Evolutionary conservation across 768 basidiomycete genomes (phyloP), one percentile per base, ranked within the genome.

Genomic region (Dictyophora rubrovolvata): DNA sequence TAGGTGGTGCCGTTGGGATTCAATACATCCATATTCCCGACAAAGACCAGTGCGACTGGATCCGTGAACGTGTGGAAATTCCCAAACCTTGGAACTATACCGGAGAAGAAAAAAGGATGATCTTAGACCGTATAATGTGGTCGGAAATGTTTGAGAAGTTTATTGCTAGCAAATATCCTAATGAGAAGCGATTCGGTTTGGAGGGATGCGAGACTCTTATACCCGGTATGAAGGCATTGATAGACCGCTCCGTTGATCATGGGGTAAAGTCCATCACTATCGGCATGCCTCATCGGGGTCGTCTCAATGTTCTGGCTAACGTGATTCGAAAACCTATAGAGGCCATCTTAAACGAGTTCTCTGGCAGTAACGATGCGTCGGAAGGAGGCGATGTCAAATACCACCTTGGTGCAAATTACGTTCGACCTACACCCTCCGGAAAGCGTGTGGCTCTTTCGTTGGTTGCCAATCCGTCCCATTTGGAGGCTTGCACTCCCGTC

Each of bases 101-200:
- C 54, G 82, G 94, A 55, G 96, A 99, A 66, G 96, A 99, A 77
- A 99, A 98, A 74, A 86, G 93, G 51, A 94, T 98, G 90, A 94
- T 99, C 63, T 83, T 99, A 58, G 96, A 99, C 75, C 90, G 96
- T 61, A 86, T 97, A 66, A 97, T 98, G 70, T 99, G 96, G 96
- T 98, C 95, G n/a, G 96, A 98, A 67, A 88, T 90, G 4, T 98
- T 98, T 68, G 96, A 99, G 72, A 93, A 93, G 68, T 99, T 97
- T 80, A 93, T 99, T 63, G 88, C 93, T 20, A 89, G 84, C 79
- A 99, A 98, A 72, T 96, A 91, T 75, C 96, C 96, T 65, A 99
- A 97, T 74, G 96, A 99, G 78, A 99, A 99, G 74, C 88, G 96
- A 51, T 99, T 99, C 73, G 96, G 96, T 72, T 82, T 99, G 48